phyloP scores from a whole-genome alignment of 805 yeast genomes.

The Wickerhamomyces strasburgensis region DNA sequence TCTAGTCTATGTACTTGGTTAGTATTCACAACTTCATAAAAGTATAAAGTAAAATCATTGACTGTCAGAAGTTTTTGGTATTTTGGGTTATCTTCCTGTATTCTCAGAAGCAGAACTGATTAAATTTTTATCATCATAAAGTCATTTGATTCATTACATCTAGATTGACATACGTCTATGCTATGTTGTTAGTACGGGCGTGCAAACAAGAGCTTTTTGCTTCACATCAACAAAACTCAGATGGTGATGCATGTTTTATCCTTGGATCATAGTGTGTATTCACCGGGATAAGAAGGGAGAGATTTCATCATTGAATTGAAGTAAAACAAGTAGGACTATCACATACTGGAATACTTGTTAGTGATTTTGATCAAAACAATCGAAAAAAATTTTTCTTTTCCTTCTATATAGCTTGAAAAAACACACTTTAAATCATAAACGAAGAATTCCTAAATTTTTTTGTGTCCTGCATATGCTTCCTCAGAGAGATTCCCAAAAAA shows the following conservation, averaged over 20 bases:
- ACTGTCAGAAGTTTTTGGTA: conserved; percentile 45
- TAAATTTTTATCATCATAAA: conserved; percentile 56
- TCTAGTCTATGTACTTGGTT: too few species aligned
- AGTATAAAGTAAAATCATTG: background rate
- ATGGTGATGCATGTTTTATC: conserved; percentile 97
- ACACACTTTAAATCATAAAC: conserved; percentile 50
- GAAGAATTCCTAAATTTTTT: conserved; percentile 66
- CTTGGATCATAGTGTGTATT: conserved; percentile 62
- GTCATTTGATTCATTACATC: background rate
- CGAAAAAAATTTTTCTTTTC: background rate
- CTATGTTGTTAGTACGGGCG: too few species aligned
- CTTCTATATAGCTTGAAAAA: background rate
- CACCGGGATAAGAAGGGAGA: conserved; percentile 38
- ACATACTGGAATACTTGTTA: conserved; percentile 10
- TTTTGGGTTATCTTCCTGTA: conserved; percentile 66
- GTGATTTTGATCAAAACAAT: too few species aligned
- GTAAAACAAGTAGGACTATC: background rate
- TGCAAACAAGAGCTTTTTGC: too few species aligned
- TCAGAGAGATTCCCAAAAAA: conserved; percentile 43
- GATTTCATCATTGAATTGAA: conserved; percentile 17
- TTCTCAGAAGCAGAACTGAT: conserved; percentile 99
- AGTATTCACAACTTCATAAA: background rate
- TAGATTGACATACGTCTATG: too few species aligned
- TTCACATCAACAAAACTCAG: conserved; percentile 43
- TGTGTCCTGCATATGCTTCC: conserved; percentile 76